A percentile compares a stretch with the other conserved stretches of the same genome.
Conservation (phyloP, 176 grass and related monocot genomes). For the maize (Zea mays) region Zm-B73-REFERENCE-NAM-5.0 NC_050096.1:18186001-18186500, state of each 20-base stretch:
- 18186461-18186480: too few species aligned
- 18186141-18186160: constrained; percentile 32
- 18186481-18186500: too few species aligned
- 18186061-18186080: neutral
- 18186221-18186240: constrained; percentile 5
- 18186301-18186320: neutral
- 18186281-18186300: neutral
- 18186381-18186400: too few species aligned
- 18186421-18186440: too few species aligned
- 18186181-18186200: constrained; percentile 59
- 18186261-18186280: neutral
- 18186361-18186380: too few species aligned
- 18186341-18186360: too few species aligned
- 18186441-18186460: too few species aligned
- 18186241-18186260: neutral
- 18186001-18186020: constrained; percentile 52
- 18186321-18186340: neutral
- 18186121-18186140: constrained; percentile 55
- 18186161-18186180: constrained; percentile 58
- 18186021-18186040: constrained; percentile 1
- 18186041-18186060: neutral
- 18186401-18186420: too few species aligned
- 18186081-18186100: neutral
- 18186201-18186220: constrained; percentile 70
- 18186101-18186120: neutral